phyloP scores from a whole-genome alignment of 1,139 yeast genomes.

The Entelexis paramagnoliae region DNA sequence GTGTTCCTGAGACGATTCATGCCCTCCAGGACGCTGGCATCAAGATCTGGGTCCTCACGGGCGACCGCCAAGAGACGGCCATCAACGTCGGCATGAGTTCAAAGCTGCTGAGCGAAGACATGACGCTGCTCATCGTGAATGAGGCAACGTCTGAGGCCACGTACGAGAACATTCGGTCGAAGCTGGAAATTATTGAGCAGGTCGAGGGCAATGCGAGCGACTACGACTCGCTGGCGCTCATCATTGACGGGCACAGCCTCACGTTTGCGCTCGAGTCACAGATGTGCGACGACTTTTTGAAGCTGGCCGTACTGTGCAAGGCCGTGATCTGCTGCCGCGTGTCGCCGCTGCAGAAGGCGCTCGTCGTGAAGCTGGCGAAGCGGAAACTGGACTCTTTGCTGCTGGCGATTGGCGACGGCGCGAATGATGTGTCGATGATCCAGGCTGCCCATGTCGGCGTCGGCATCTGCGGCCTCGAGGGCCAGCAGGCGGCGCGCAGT shows the following conservation, averaged over 20 bases:
- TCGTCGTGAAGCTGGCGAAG: conserved; percentile 86
- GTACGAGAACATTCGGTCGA: conserved; percentile 56
- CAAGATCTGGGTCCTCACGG: conserved; percentile 94
- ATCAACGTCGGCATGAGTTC: conserved; percentile 98
- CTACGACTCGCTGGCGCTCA: conserved; percentile 71
- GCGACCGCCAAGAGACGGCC: conserved; percentile 99
- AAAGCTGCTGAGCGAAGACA: conserved; percentile 84
- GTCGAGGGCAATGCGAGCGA: conserved; percentile 41
- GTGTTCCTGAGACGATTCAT: conserved; percentile 95
- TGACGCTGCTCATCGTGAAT: conserved; percentile 82
- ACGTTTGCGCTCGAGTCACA: conserved; percentile 74
- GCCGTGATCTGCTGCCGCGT: conserved; percentile 97
- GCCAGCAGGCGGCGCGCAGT: conserved; percentile 97
- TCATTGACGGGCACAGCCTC: conserved; percentile 89
- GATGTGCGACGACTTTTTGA: conserved; percentile 66
- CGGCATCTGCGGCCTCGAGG: conserved; percentile 98
- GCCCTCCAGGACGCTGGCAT: conserved; percentile 94
- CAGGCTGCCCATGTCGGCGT: conserved; percentile 99
- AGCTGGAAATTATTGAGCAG: conserved; percentile 52
- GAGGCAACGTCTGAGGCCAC: conserved; percentile 76
- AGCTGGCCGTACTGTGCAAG: conserved; percentile 75
- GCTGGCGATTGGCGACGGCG: conserved; percentile 96
- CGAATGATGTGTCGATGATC: conserved; percentile 97
- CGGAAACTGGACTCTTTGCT: conserved; percentile 48
- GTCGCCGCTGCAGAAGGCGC: conserved; percentile 92